Conservation (phyloP, 2,329 filamentous ascomycete genomes). For the Conoideocrella luteorostrata region DNA sequence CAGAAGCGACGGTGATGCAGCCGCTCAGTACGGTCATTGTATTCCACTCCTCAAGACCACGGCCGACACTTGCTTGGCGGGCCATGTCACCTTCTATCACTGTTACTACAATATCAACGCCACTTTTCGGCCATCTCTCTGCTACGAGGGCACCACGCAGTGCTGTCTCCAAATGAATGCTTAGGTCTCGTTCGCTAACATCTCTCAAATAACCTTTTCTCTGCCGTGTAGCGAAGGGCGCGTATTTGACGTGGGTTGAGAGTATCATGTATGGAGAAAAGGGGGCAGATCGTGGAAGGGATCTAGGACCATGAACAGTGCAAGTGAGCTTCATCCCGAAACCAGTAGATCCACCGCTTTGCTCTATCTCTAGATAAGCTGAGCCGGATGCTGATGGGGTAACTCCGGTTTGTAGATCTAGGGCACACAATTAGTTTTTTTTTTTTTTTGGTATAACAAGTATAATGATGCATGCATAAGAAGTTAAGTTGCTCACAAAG, state of each 20-base stretch:
- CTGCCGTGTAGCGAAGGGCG: constrained; percentile 81
- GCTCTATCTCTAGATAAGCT: constrained; percentile 70
- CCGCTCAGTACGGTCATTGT: constrained; percentile 87
- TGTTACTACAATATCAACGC: constrained; percentile 89
- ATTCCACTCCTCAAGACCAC: constrained; percentile 66
- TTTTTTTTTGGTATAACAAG: background rate
- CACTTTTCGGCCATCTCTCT: constrained; percentile 96
- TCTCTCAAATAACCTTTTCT: constrained; percentile 83
- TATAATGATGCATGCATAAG: background rate
- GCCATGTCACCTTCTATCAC: constrained; percentile 91
- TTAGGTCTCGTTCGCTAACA: constrained; percentile 78
- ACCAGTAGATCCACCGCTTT: constrained; percentile 37
- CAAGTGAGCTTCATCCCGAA: constrained; percentile 85
- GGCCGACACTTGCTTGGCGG: constrained; percentile 40
- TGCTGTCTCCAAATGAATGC: constrained; percentile 85
- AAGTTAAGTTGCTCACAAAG: constrained; percentile 16
- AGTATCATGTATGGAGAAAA: constrained; percentile 91
- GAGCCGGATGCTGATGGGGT: constrained; percentile 92
- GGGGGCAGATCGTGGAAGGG: constrained; percentile 79
- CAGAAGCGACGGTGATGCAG: constrained; percentile 89
- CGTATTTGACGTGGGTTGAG: constrained; percentile 92
- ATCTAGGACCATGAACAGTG: constrained; percentile 87
- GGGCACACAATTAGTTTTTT: background rate
- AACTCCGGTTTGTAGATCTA: constrained; percentile 85
- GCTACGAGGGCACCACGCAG: constrained; percentile 85